Base-by-base conservation (phyloP, 2,329 filamentous ascomycete genomes). In the Leptographium lundbergii region DNA sequence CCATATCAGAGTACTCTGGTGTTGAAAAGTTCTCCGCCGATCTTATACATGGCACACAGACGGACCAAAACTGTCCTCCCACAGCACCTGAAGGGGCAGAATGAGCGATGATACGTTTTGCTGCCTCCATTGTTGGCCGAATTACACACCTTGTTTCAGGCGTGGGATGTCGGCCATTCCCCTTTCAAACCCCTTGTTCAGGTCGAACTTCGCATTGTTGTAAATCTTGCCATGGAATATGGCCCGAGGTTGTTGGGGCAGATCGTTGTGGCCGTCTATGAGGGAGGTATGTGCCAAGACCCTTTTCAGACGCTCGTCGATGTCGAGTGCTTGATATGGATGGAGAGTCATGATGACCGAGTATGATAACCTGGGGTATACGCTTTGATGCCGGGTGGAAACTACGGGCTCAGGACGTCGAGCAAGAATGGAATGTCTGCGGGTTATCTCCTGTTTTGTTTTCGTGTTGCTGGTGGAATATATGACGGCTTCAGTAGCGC, bases 251-350 rank as follows among this genome's bases (percentile, higher is more conserved):
- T 65, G 65, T 22, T 69, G 67, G 0, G 70, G 69, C 0, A 71
- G 64, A 47, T 72, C 70, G 59, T 71, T 71, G 55, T 72, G 70
- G 3, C 70, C 69, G 58, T 72, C 70, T 25, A 70, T 68, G n/a
- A 71, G 66, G 0, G 67, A 69, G 0, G 68, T 69, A 13, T 56
- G 56, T 3, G 58, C 54, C 5, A 69, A 61, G 1, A 70, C 66
- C 9, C 66, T 56, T 59, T 69, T 69, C 11, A 68, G 66, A 5
- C 68, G 62, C 48, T 69, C 66, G 58, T 68, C 68, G 5, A 69
- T 66, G 54, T 64, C 59, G 6, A 67, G 61, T 17, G 13, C 14
- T 36, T 66, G 65, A 29, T 65, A 66, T 11, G 59, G 59, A 42
- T 42, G 36, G 11, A 42, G 36, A 42, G 36, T 9, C 11, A 42